Percentiles rank a stretch among this genome's conserved stretches.
phyloP scores from a whole-genome alignment of 176 grass and related monocot species.

The Saccharum officinarum region DNA sequence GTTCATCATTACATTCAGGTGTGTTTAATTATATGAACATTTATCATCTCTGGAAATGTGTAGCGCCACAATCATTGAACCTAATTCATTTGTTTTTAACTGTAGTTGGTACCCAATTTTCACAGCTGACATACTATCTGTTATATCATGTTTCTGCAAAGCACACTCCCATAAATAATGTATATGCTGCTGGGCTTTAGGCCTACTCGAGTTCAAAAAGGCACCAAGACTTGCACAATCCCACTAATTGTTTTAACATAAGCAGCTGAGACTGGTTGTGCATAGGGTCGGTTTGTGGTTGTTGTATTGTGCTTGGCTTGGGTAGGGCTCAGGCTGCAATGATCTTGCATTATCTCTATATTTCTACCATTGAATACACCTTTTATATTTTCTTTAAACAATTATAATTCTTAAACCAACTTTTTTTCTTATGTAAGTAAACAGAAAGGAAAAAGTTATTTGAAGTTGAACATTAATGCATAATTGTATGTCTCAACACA shows the following conservation, averaged over 20 bases:
- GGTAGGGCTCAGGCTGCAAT: background rate
- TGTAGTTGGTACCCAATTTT: constrained; percentile 6
- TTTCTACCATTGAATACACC: background rate
- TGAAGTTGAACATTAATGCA: background rate
- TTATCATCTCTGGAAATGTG: constrained; percentile 10
- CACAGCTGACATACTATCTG: constrained; percentile 18
- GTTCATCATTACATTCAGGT: constrained; percentile 98
- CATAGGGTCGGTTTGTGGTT: background rate
- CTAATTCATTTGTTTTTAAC: background rate
- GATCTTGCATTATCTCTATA: constrained; percentile 18
- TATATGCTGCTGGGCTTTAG: constrained; percentile 5
- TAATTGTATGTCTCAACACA: background rate
- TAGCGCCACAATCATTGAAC: background rate
- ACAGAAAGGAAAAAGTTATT: constrained; percentile 8
- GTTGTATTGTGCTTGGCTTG: background rate
- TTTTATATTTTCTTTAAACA: constrained; percentile 7
- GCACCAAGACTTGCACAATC: background rate
- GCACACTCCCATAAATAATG: background rate
- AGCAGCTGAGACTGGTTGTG: background rate
- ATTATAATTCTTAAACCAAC: constrained; percentile 13
- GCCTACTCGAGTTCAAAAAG: background rate
- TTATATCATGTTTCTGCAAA: constrained; percentile 6
- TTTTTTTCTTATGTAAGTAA: background rate
- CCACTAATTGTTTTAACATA: constrained; percentile 8
- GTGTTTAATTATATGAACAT: constrained; percentile 2